Percentiles rank a stretch among this genome's conserved stretches.
These are phyloP conservation scores for Cercophora newfieldiana DNA, from an alignment of 495 filamentous ascomycete species.

Conservation along the genomic window DNA sequence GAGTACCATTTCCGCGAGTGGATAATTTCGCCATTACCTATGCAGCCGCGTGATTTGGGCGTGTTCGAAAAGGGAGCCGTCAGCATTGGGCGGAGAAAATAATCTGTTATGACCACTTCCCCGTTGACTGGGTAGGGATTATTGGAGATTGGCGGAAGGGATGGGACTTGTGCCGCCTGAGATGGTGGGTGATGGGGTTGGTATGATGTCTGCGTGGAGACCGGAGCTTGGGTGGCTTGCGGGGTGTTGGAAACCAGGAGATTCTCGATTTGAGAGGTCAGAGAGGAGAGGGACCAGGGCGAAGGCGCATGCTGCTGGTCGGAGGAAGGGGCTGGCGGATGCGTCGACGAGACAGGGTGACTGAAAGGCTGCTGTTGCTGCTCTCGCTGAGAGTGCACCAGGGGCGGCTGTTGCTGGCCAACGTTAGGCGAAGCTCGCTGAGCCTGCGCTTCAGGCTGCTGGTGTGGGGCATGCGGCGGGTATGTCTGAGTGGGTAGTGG, in stretches of 20 bases:
- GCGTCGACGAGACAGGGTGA: neutral
- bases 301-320: neutral
- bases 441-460: too few species aligned
- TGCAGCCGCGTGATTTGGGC: neutral
- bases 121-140: constrained; percentile 2
- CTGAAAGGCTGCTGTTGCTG: neutral
- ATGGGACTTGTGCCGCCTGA: neutral
- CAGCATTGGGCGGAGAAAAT: constrained; percentile 2
- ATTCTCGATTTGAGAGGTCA: neutral
- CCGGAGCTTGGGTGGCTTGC: neutral
- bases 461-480: neutral
- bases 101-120: neutral
- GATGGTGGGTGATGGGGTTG: neutral
- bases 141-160: neutral
- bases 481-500: neutral
- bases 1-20: neutral
- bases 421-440: neutral
- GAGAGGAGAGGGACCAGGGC: neutral
- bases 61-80: neutral
- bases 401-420: neutral
- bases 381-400: neutral
- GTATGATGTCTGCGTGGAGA: neutral
- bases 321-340: neutral
- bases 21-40: neutral
- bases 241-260: neutral